Conservation (phyloP, 164 flowering plant species). For the Aristolochia contorta region DNA sequence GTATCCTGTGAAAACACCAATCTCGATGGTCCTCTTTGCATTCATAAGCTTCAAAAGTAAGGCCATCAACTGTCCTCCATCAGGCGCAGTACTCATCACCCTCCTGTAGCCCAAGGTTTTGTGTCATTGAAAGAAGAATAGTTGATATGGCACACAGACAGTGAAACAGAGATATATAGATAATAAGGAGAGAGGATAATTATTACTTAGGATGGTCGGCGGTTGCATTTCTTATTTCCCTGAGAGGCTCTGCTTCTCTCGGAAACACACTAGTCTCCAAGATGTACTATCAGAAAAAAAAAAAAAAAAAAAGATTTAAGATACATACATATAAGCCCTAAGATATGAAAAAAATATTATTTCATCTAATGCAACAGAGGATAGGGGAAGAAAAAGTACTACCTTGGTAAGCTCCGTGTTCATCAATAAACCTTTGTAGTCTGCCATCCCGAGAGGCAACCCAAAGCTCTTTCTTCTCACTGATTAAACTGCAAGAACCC, state of each 20-base stretch:
- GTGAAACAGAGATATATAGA: not conserved
- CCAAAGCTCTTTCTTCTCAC: no score
- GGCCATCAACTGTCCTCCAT: constrained; percentile 41
- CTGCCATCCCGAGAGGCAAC: no score
- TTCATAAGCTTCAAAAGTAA: constrained; percentile 34
- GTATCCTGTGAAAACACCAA: constrained; percentile 65
- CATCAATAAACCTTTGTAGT: not conserved
- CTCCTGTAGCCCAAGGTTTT: constrained; percentile 14
- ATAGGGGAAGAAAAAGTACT: no score
- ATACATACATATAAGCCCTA: no score
- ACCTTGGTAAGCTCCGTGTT: not conserved
- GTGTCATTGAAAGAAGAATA: no score
- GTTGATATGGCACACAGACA: not conserved
- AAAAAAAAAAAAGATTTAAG: no score
- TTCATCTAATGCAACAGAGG: no score
- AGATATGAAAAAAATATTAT: no score
- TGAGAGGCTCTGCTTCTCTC: constrained; percentile 30
- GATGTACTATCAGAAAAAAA: constrained; percentile 23
- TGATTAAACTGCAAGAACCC: no score
- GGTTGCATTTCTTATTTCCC: constrained; percentile 27
- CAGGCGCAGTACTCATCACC: constrained; percentile 36
- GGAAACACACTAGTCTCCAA: constrained; percentile 44
- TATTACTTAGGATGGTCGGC: constrained; percentile 30
- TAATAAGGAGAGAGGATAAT: not conserved
- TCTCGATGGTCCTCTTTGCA: constrained; percentile 49